Conservation (phyloP, 2,329 filamentous ascomycete species). For the Fusarium graminum region DNA sequence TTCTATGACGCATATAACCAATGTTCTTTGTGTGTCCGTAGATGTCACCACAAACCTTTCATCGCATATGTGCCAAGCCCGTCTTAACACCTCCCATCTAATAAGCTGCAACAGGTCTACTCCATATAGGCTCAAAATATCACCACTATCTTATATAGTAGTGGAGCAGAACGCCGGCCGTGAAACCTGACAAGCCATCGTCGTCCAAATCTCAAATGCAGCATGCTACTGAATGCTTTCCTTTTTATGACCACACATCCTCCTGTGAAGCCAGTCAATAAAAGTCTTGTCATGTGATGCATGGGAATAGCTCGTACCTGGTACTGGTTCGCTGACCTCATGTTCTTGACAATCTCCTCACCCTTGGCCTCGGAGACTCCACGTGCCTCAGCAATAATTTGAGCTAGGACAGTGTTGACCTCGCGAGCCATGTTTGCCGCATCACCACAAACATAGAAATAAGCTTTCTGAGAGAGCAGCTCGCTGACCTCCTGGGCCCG, state of each 20-base stretch:
- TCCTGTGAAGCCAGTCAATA: conserved; percentile 61
- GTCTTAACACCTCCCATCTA: conserved; percentile 39
- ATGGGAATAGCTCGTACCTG: conserved; percentile 72
- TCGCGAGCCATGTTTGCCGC: conserved; percentile 97
- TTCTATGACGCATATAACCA: conserved; percentile 13
- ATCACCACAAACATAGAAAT: conserved; percentile 98
- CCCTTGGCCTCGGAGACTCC: conserved; percentile 87
- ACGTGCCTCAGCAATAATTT: conserved; percentile 88
- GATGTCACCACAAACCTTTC: conserved; percentile 36
- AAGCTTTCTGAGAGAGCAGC: conserved; percentile 86
- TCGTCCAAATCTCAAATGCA: conserved; percentile 41
- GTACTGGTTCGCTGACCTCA: conserved; percentile 95
- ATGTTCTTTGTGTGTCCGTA: conserved; percentile 11
- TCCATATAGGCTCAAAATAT: conserved; percentile 44
- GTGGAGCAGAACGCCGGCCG: conserved; percentile 42
- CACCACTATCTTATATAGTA: conserved; percentile 19
- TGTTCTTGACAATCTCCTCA: conserved; percentile 96
- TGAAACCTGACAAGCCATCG: conserved; percentile 44
- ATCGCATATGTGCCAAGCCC: conserved; percentile 27
- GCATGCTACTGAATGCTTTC: conserved; percentile 24
- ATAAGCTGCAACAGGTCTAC: conserved; percentile 41
- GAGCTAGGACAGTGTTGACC: conserved; percentile 86
- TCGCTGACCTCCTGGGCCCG: conserved; percentile 86
- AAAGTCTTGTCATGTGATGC: not conserved
- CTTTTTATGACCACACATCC: conserved; percentile 76